phyloP scores from a whole-genome alignment of 768 basidiomycete genomes.

The Scleroderma bovista region DNA sequence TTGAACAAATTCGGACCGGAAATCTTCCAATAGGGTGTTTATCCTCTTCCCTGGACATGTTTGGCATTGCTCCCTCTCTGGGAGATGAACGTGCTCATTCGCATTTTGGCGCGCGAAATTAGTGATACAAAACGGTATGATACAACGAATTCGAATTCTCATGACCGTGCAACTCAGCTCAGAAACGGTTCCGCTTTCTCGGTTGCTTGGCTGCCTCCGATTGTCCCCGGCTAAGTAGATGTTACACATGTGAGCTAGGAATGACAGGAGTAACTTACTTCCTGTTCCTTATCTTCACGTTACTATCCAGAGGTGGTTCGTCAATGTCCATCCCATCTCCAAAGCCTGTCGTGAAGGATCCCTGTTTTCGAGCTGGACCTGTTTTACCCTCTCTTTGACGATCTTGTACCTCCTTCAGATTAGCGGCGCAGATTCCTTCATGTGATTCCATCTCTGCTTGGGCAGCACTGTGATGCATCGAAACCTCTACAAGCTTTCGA shows the following conservation, averaged over 20 bases:
- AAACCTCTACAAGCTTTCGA: slow-evolving; percentile 55
- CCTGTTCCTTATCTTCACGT: slow-evolving; percentile 49
- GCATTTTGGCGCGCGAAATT: background rate
- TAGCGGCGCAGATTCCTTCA: slow-evolving; percentile 46
- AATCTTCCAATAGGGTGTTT: too few species aligned
- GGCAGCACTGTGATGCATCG: slow-evolving; percentile 35
- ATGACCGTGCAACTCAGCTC: background rate
- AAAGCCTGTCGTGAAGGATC: slow-evolving; percentile 11
- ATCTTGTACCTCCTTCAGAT: slow-evolving; percentile 57
- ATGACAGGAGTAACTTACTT: slow-evolving; percentile 39
- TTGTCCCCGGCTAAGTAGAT: slow-evolving; percentile 19
- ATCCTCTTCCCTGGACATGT: too few species aligned
- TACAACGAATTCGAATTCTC: background rate
- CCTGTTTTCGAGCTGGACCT: slow-evolving; percentile 22
- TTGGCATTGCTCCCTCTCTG: too few species aligned
- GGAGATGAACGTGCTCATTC: too few species aligned
- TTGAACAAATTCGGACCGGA: too few species aligned
- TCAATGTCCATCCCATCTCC: slow-evolving; percentile 61
- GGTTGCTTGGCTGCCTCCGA: slow-evolving; percentile 42
- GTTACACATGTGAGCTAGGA: background rate
- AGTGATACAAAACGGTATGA: slow-evolving; percentile 4
- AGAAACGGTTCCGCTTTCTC: slow-evolving; percentile 58
- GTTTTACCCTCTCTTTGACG: slow-evolving; percentile 55
- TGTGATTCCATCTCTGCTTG: slow-evolving; percentile 47
- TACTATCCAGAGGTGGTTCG: slow-evolving; percentile 40